phyloP scores from a whole-genome alignment of 2,329 filamentous ascomycete species.

The Fusarium subglutinans region DNA sequence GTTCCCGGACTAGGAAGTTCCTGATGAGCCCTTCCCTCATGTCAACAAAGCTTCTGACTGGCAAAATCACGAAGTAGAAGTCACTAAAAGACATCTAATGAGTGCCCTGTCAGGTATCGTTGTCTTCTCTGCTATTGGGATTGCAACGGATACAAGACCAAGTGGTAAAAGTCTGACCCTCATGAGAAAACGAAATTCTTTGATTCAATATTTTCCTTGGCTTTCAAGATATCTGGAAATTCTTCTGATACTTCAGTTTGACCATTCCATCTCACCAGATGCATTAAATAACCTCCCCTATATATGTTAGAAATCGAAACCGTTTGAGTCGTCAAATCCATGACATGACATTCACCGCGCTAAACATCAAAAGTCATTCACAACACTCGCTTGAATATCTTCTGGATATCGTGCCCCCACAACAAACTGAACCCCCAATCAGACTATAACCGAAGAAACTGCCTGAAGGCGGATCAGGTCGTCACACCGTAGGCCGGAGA shows the following conservation, averaged over 20 bases:
- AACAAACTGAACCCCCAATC: too few species aligned
- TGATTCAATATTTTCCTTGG: background rate
- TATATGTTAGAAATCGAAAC: background rate
- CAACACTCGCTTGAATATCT: background rate
- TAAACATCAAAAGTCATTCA: background rate
- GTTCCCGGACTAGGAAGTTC: slow-evolving; percentile 17
- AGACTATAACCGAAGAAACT: background rate
- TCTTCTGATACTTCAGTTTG: background rate
- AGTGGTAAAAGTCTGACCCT: background rate
- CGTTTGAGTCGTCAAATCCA: background rate
- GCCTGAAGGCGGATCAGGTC: background rate
- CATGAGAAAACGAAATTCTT: background rate
- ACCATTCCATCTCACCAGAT: background rate
- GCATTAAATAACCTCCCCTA: too few species aligned
- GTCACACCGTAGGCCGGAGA: background rate
- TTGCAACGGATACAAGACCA: background rate
- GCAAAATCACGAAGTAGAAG: background rate
- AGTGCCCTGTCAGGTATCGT: background rate
- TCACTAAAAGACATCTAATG: background rate
- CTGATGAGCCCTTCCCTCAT: slow-evolving; percentile 7
- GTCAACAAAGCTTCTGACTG: background rate
- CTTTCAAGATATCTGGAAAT: background rate
- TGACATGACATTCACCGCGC: background rate
- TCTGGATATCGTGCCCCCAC: background rate
- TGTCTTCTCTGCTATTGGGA: background rate